Percentiles rank a stretch among this genome's conserved stretches.
These are phyloP conservation scores for Tolypocladium nubicola DNA, from an alignment of 2,329 filamentous ascomycete species.

Conservation along the genomic window DNA sequence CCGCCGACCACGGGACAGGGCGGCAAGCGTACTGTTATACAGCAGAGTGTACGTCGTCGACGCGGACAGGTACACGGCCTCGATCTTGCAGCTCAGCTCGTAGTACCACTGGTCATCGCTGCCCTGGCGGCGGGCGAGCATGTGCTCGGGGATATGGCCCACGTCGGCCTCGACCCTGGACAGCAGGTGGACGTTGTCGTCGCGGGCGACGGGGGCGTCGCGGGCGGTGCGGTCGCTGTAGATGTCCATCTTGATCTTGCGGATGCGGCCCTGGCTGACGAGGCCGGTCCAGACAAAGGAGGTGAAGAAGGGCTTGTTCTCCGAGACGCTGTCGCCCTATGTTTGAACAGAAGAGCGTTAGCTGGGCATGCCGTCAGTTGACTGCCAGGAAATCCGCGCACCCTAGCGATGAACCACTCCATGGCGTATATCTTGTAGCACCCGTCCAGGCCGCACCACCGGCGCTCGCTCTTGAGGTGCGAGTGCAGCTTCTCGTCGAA, in stretches of 20 bases:
- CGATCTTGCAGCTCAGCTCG: slow-evolving; percentile 26
- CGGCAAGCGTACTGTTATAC: slow-evolving; percentile 24
- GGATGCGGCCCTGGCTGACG: slow-evolving; percentile 20
- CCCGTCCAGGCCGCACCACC: slow-evolving; percentile 26
- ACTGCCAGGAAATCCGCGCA: slow-evolving; percentile 7
- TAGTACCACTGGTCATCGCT: slow-evolving; percentile 29
- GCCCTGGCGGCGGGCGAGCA: slow-evolving; percentile 21
- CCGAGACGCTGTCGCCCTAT: slow-evolving; percentile 26
- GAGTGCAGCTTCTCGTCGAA: slow-evolving; percentile 20
- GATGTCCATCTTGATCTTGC: slow-evolving; percentile 23
- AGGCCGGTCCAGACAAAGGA: slow-evolving; percentile 19
- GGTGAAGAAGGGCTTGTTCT: slow-evolving; percentile 25
- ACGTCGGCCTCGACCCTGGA: slow-evolving; percentile 29
- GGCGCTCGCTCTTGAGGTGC: slow-evolving; percentile 18
- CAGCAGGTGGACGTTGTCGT: slow-evolving; percentile 24
- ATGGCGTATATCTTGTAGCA: slow-evolving; percentile 27
- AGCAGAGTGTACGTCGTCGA: slow-evolving; percentile 32
- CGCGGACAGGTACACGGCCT: slow-evolving; percentile 29
- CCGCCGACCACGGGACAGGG: not conserved
- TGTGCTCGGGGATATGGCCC: slow-evolving; percentile 26
- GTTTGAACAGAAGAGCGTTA: not conserved
- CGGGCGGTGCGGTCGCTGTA: slow-evolving; percentile 20
- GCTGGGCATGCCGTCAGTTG: not conserved
- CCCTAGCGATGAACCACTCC: slow-evolving; percentile 32
- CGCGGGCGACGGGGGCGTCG: slow-evolving; percentile 23